phyloP scores from a whole-genome alignment of 306 rosid genomes.

The Spatholobus suberectus region DNA sequence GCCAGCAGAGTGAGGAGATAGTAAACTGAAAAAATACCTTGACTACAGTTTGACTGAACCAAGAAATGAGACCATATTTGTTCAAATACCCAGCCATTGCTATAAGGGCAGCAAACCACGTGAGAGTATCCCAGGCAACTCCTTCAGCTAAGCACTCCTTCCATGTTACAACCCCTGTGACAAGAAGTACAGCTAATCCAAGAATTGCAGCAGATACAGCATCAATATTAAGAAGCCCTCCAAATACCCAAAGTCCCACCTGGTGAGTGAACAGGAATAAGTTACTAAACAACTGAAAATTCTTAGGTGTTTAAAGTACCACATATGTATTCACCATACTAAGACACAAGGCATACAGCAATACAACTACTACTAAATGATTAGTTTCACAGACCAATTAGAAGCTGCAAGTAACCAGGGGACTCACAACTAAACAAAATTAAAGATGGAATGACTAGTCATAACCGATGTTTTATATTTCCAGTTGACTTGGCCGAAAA shows the following conservation, averaged over 20 bases:
- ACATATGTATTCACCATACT: constrained; percentile 15
- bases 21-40: constrained; percentile 69
- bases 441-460: neutral
- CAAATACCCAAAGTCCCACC: constrained; percentile 99
- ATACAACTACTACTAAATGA: neutral
- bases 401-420: neutral
- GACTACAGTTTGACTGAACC: constrained; percentile 96
- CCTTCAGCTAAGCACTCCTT: constrained; percentile 96
- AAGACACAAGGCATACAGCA: constrained; percentile 10
- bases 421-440: constrained; percentile 3
- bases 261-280: constrained; percentile 36
- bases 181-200: constrained; percentile 87
- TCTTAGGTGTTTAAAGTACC: neutral
- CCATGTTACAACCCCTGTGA: constrained; percentile 97
- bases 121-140: constrained; percentile 99
- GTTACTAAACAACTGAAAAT: constrained; percentile 12
- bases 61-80: constrained; percentile 97
- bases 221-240: constrained; percentile 75
- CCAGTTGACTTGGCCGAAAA: neutral
- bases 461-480: neutral
- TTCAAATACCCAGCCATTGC: constrained; percentile 99
- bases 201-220: constrained; percentile 97
- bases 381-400: neutral
- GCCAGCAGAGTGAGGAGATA: neutral
- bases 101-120: constrained; percentile 99